These are phyloP conservation scores for Coprinopsis marcescibilis DNA, from an alignment of 768 basidiomycete species.

Conservation along the genomic window DNA sequence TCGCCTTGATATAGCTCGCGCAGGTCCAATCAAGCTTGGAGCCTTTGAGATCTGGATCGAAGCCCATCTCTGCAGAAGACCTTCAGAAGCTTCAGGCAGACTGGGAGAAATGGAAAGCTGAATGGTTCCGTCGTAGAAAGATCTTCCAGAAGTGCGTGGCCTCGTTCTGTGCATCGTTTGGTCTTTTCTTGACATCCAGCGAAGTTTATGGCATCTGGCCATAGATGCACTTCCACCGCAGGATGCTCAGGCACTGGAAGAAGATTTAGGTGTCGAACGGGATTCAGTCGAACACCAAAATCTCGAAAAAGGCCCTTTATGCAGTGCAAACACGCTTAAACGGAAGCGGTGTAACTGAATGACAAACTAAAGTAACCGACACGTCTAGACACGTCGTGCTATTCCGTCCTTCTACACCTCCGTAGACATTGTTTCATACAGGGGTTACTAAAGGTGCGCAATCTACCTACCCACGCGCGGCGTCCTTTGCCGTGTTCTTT, in stretches of 20 bases:
- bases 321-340: constrained; percentile 40
- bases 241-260: constrained; percentile 58
- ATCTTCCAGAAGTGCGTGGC: constrained; percentile 64
- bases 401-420: no score
- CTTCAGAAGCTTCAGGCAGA: constrained; percentile 63
- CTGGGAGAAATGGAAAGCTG: constrained; percentile 73
- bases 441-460: no score
- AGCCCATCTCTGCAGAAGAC: constrained; percentile 67
- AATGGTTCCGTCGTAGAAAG: constrained; percentile 76
- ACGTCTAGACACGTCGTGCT: no score
- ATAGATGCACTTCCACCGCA: constrained; percentile 64
- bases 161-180: constrained; percentile 1
- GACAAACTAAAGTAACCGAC: not conserved
- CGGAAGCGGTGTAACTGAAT: constrained; percentile 35
- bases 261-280: constrained; percentile 76
- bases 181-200: not conserved
- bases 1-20: constrained; percentile 38
- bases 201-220: constrained; percentile 72
- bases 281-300: constrained; percentile 67
- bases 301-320: constrained; percentile 63
- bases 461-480: no score
- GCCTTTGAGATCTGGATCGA: constrained; percentile 63
- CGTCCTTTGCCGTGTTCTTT: no score
- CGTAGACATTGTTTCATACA: no score
- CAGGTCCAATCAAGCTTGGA: constrained; percentile 45